Conservation (phyloP, 352 stramenopile genomes). For the Pythium biforme region DNA sequence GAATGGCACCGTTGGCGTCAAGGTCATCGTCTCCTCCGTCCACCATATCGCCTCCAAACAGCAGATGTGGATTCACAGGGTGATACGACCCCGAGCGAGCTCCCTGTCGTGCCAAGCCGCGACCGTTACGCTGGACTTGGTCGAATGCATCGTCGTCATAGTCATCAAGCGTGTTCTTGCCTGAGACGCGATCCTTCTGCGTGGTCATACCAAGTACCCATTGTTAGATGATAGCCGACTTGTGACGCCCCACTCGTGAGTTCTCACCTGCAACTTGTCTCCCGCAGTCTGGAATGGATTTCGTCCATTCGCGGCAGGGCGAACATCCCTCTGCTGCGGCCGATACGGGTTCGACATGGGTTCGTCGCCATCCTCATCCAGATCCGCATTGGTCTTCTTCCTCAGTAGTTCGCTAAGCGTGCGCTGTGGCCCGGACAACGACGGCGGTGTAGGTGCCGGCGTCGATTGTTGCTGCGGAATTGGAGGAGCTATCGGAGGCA, state of each 20-base stretch:
- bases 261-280: slow-evolving; percentile 43
- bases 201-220: no score
- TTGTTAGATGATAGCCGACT: no score
- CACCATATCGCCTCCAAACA: slow-evolving; percentile 38
- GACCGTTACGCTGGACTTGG: slow-evolving; percentile 27
- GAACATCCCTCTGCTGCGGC: background rate
- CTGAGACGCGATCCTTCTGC: slow-evolving; percentile 21
- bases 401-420: slow-evolving; percentile 27
- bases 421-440: slow-evolving; percentile 7
- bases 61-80: slow-evolving; percentile 69
- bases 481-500: background rate
- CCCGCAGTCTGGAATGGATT: slow-evolving; percentile 75
- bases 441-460: background rate
- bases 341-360: slow-evolving; percentile 8
- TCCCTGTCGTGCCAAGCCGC: slow-evolving; percentile 20
- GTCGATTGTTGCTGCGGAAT: background rate
- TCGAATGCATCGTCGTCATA: slow-evolving; percentile 34
- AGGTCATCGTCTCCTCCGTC: slow-evolving; percentile 29
- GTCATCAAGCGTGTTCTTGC: slow-evolving; percentile 33
- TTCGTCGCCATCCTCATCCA: slow-evolving; percentile 19
- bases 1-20: slow-evolving; percentile 33
- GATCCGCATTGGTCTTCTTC: slow-evolving; percentile 6
- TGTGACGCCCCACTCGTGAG: background rate
- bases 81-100: slow-evolving; percentile 55
- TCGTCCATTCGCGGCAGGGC: background rate